phyloP scores from a whole-genome alignment of 108 stramenopile species.

The Chaetoceros muelleri region DNA sequence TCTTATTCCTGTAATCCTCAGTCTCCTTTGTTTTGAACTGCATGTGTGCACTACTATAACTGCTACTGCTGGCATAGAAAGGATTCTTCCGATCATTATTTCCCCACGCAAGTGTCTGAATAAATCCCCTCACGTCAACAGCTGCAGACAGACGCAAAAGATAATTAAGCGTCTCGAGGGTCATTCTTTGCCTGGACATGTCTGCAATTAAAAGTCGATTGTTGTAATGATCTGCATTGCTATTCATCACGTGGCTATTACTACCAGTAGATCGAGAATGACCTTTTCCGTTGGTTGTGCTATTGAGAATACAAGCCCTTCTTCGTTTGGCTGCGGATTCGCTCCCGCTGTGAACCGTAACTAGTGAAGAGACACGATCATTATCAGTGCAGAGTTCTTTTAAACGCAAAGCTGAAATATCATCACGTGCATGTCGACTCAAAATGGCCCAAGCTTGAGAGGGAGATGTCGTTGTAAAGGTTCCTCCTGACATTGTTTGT shows the following conservation, averaged over 20 bases:
- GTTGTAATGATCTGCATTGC: neutral
- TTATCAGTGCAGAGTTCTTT: slow-evolving; percentile 55
- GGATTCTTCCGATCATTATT: slow-evolving; percentile 30
- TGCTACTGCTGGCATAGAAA: neutral
- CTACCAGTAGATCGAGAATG: neutral
- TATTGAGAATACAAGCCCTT: too few species aligned
- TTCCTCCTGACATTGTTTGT: neutral
- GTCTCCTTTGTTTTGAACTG: too few species aligned
- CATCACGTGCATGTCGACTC: slow-evolving; percentile 55
- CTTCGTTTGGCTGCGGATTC: neutral
- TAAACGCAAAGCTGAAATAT: slow-evolving; percentile 46
- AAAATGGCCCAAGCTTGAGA: slow-evolving; percentile 67
- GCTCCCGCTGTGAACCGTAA: slow-evolving; percentile 35
- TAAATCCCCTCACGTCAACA: slow-evolving; percentile 28
- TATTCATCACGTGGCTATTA: neutral
- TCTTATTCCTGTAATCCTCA: too few species aligned
- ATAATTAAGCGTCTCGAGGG: slow-evolving; percentile 63
- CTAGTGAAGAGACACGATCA: slow-evolving; percentile 48
- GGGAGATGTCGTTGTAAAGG: slow-evolving; percentile 17
- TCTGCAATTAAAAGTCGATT: slow-evolving; percentile 46
- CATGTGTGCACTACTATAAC: neutral
- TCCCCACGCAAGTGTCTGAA: slow-evolving; percentile 64
- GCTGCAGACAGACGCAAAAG: slow-evolving; percentile 42
- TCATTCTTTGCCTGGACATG: slow-evolving; percentile 76
- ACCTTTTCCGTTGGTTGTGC: neutral